Evolutionary conservation across 2,329 filamentous ascomycete species (phyloP), one percentile per base, ranked within the genome.

Genomic region (Aspergillus sergii): DNA sequence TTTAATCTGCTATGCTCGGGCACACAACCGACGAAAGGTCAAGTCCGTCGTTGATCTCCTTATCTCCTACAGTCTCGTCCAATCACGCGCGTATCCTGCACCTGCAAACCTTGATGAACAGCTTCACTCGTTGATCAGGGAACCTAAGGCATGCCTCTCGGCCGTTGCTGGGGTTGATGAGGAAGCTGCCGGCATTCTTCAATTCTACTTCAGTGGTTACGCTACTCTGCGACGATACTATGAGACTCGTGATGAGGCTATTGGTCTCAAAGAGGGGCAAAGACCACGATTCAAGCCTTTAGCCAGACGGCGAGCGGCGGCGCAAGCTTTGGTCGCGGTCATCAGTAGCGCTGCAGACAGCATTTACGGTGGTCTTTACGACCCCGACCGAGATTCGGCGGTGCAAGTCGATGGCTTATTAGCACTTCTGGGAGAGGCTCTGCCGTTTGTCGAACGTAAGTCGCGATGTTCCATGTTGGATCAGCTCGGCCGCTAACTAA

Each of bases 191-290:
- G 86, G 91, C 69, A 86, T 97, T 12, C 84, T 98, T 3, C 92
- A 94, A 54, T 91, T 90, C 65, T 90, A 94, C 79, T 88, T 97
- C 11, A 95, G 92, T 75, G 94, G 94, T 26, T 98, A 98, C 73
- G 94, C 94, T 26, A 96, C 93, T 0, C 83, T 98, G 23, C 91
- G 94, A 41, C 90, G 89, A 69, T 97, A 94, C 81, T 98, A 96
- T 77, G 90, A 94, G 66, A 85, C 94, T n/a, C 88, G 94, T 56
- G 94, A 98, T 72, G 86, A 88, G 70, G 82, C 84, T n/a, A 66
- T 84, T 5, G 66, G 76, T 6, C 65, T 78, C 11, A 64, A 72
- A 51, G 73, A 78, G 28, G 77, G 75, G 32, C 69, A 77, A 59
- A 80, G 78, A 56, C 78, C 81, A 7, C 78, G 75, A 26, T 78